Conservation (phyloP, 192 early-diverging fungal species). For the Linnemannia exigua region DNA sequence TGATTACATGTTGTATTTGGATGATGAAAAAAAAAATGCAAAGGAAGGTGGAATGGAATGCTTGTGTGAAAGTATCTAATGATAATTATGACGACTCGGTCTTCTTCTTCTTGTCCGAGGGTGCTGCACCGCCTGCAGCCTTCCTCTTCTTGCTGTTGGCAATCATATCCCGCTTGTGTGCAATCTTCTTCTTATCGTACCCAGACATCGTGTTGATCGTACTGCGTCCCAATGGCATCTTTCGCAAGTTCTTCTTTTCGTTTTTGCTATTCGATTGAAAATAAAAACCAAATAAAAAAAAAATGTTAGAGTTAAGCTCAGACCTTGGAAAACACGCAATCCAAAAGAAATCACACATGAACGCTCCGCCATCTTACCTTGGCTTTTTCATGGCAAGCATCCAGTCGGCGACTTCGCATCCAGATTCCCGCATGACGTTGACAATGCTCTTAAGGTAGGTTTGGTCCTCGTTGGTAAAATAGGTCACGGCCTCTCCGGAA, state of each 20-base stretch:
- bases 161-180: slow-evolving; percentile 73
- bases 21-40: slow-evolving; percentile 10
- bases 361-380: slow-evolving; percentile 64
- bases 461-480: slow-evolving; percentile 94
- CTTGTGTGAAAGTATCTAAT: background rate
- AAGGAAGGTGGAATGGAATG: background rate
- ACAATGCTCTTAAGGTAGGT: slow-evolving; percentile 93
- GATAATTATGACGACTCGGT: background rate
- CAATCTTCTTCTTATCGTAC: slow-evolving; percentile 79
- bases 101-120: slow-evolving; percentile 31
- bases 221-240: slow-evolving; percentile 79
- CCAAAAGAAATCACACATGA: slow-evolving; percentile 56
- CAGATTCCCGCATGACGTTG: slow-evolving; percentile 96
- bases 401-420: slow-evolving; percentile 98
- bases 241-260: slow-evolving; percentile 77
- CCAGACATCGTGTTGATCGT: slow-evolving; percentile 83
- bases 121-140: slow-evolving; percentile 9
- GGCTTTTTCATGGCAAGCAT: slow-evolving; percentile 92
- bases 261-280: slow-evolving; percentile 59
- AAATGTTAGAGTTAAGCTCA: too few species aligned
- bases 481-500: slow-evolving; percentile 90
- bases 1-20: slow-evolving; percentile 1
- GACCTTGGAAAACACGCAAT: background rate
- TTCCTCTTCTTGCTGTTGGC: slow-evolving; percentile 58
- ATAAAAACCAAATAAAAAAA: background rate